phyloP scores from a whole-genome alignment of 495 filamentous ascomycete genomes.

The Astrothelium macrocarpum region DNA sequence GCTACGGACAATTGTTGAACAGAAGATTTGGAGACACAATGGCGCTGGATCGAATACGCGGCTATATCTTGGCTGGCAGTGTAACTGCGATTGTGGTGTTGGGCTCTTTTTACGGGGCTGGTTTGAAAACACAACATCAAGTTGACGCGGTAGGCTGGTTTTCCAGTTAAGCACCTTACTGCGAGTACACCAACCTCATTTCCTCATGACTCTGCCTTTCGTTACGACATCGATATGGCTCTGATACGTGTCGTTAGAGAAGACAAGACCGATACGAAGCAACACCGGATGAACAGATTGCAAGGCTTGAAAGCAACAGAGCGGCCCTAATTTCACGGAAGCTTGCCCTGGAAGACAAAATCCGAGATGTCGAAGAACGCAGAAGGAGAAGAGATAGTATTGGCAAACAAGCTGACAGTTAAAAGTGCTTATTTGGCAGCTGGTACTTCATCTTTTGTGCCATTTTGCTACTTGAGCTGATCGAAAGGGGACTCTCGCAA shows the following conservation, averaged over 20 bases:
- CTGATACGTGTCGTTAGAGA: not conserved
- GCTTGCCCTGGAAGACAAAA: not conserved
- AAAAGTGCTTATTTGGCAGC: not conserved
- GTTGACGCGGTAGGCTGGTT: slow-evolving; percentile 18
- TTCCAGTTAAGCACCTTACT: not conserved
- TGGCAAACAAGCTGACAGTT: not conserved
- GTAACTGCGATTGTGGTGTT: slow-evolving; percentile 41
- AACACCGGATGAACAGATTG: not conserved
- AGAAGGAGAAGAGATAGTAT: not conserved
- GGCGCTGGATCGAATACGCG: slow-evolving; percentile 15
- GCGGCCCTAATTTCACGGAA: not conserved
- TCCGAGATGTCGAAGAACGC: not conserved
- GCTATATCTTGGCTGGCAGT: slow-evolving; percentile 38
- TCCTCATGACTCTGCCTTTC: not conserved
- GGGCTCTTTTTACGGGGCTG: slow-evolving; percentile 48
- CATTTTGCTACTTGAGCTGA: not conserved
- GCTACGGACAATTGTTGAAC: not conserved
- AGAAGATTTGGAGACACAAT: not conserved
- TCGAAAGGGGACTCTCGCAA: not conserved
- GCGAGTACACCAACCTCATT: not conserved
- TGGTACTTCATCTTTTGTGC: not conserved
- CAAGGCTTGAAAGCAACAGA: not conserved
- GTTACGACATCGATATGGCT: not conserved
- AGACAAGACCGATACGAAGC: not conserved
- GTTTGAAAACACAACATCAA: slow-evolving; percentile 46